Percentiles rank a stretch among this genome's conserved stretches.
phyloP scores from a whole-genome alignment of 192 early-diverging fungal species.

The Coemansia sp. region DNA sequence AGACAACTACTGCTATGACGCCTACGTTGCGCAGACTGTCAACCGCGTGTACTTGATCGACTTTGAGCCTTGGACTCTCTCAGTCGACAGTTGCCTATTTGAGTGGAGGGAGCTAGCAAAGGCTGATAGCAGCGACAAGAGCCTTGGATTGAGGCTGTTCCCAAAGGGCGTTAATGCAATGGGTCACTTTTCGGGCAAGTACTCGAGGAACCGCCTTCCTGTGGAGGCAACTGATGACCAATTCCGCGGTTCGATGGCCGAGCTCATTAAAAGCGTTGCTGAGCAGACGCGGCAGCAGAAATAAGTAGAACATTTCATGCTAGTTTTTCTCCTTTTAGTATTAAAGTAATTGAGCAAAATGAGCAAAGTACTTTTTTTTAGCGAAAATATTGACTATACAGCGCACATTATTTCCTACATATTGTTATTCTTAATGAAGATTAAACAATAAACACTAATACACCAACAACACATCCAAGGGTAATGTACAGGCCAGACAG shows the following conservation, averaged over 20 bases:
- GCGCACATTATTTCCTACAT: no score
- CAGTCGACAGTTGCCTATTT: conserved; percentile 85
- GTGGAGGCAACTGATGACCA: conserved; percentile 41
- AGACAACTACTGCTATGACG: conserved; percentile 85
- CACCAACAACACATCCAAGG: no score
- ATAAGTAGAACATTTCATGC: background rate
- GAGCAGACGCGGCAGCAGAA: conserved; percentile 10
- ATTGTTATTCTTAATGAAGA: no score
- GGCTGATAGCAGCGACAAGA: background rate
- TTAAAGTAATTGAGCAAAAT: no score
- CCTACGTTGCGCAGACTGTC: conserved; percentile 72
- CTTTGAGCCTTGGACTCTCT: conserved; percentile 85
- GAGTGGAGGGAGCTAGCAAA: conserved; percentile 71
- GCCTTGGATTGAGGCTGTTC: conserved; percentile 46
- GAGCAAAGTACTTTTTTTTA: no score
- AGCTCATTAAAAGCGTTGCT: conserved; percentile 25
- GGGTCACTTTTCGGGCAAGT: conserved; percentile 42
- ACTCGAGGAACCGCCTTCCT: conserved; percentile 53
- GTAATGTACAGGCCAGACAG: no score
- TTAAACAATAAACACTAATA: no score
- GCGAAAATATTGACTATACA: no score
- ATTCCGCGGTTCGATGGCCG: conserved; percentile 33
- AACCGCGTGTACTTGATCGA: conserved; percentile 80
- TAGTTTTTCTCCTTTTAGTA: background rate
- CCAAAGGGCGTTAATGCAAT: conserved; percentile 42